These are phyloP conservation scores for Aspergillus jensenii DNA, from an alignment of 2,329 filamentous ascomycete genomes.

Conservation along the genomic window DNA sequence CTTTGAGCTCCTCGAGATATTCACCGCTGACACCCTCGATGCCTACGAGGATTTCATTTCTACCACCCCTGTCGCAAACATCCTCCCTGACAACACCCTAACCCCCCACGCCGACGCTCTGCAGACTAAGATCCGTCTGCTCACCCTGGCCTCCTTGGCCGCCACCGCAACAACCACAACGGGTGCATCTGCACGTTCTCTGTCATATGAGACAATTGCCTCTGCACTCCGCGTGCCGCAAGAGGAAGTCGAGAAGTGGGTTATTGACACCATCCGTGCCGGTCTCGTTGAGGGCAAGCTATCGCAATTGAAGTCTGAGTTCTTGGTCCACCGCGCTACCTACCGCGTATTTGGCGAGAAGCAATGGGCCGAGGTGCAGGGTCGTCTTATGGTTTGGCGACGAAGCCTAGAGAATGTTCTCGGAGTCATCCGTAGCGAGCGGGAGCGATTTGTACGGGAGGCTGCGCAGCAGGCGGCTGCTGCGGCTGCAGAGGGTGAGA, in stretches of 20 bases:
- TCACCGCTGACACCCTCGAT: constrained; percentile 89
- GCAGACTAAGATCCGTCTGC: constrained; percentile 91
- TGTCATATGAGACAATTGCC: constrained; percentile 83
- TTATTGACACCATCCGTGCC: constrained; percentile 95
- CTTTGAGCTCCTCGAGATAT: constrained; percentile 92
- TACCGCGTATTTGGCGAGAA: constrained; percentile 97
- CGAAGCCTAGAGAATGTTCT: constrained; percentile 77
- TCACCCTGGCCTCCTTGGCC: constrained; percentile 88
- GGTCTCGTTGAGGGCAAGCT: constrained; percentile 96
- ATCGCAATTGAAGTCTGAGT: constrained; percentile 86
- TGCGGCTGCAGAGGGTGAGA: constrained; percentile 33
- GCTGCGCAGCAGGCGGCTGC: constrained; percentile 40
- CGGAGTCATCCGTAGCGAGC: constrained; percentile 74
- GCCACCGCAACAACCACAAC: constrained; percentile 69
- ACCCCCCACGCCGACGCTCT: constrained; percentile 74
- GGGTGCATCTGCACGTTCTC: constrained; percentile 76
- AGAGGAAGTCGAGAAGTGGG: constrained; percentile 95
- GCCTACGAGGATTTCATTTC: constrained; percentile 95
- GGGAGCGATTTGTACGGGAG: constrained; percentile 75
- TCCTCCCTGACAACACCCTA: constrained; percentile 76
- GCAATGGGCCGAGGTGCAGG: constrained; percentile 95
- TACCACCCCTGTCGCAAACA: constrained; percentile 47
- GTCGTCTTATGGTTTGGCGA: constrained; percentile 87
- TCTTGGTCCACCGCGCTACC: constrained; percentile 92
- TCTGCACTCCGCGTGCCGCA: constrained; percentile 78